A percentile compares a stretch with the other conserved stretches of the same genome.
Conservation (phyloP, 2,329 filamentous ascomycete species). For the Nemania bipapillata region DNA sequence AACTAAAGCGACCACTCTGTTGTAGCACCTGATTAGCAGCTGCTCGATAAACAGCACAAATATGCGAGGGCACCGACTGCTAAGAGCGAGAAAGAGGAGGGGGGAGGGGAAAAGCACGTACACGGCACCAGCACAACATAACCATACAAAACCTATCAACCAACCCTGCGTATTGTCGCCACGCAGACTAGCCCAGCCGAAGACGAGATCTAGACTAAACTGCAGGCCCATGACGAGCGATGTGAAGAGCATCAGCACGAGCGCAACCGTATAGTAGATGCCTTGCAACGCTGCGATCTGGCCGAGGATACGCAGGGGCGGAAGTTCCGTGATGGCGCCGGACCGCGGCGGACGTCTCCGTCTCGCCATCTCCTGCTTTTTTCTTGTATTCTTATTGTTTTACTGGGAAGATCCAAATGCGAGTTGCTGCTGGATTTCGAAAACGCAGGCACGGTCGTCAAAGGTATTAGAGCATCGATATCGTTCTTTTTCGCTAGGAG, state of each 20-base stretch:
- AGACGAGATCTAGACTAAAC: conserved; percentile 65
- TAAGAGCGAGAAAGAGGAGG: background rate
- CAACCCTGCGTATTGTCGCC: conserved; percentile 72
- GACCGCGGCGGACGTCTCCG: conserved; percentile 68
- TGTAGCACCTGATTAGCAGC: background rate
- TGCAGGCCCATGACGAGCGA: conserved; percentile 66
- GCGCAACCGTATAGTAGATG: conserved; percentile 64
- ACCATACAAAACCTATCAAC: conserved; percentile 68
- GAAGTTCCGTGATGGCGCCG: conserved; percentile 70
- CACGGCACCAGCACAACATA: conserved; percentile 64
- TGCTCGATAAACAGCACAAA: background rate
- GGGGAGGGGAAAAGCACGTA: conserved; percentile 52
- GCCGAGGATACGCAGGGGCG: conserved; percentile 67
- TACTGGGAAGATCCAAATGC: background rate
- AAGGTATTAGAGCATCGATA: conserved; percentile 17
- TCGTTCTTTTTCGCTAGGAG: background rate
- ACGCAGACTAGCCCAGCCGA: conserved; percentile 68
- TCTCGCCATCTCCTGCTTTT: conserved; percentile 65
- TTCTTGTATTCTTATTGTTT: background rate
- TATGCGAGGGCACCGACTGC: background rate
- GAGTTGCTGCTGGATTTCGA: too few species aligned
- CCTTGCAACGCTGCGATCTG: conserved; percentile 69
- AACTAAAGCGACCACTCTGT: conserved; percentile 83
- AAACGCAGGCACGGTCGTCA: conserved; percentile 28
- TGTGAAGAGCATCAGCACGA: conserved; percentile 67